A percentile compares a stretch with the other conserved stretches of the same genome.
These are phyloP conservation scores for Naumovozyma baii DNA, from an alignment of 805 yeast genomes.

Conservation along the genomic window DNA sequence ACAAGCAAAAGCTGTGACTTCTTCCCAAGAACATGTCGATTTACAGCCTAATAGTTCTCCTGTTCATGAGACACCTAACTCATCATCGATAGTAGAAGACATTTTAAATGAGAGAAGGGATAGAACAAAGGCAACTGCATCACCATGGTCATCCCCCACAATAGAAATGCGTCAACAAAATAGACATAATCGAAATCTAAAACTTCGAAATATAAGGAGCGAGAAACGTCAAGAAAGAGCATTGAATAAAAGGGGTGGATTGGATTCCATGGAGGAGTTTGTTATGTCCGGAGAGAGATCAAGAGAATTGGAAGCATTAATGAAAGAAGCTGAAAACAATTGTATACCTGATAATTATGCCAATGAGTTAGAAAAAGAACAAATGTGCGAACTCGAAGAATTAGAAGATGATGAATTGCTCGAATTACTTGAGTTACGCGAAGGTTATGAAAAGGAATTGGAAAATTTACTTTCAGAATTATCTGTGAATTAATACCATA, in stretches of 20 bases:
- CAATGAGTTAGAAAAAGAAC: conserved; percentile 14
- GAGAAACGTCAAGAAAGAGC: neutral
- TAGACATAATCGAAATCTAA: neutral
- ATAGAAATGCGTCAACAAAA: neutral
- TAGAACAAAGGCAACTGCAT: neutral
- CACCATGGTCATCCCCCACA: neutral
- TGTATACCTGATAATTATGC: conserved; percentile 13
- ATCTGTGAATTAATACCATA: conserved; percentile 3
- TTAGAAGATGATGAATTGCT: conserved; percentile 24
- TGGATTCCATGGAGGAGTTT: conserved; percentile 21
- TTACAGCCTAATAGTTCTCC: too few species aligned
- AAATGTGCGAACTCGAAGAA: conserved; percentile 7
- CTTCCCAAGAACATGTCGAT: too few species aligned
- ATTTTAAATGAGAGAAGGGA: neutral
- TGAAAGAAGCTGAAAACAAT: conserved; percentile 15
- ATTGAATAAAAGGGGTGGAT: conserved; percentile 18
- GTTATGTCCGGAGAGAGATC: conserved; percentile 18
- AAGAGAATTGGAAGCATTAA: conserved; percentile 10
- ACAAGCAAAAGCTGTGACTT: too few species aligned
- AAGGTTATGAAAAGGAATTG: conserved; percentile 13
- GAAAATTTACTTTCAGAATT: conserved; percentile 11
- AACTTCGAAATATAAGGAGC: neutral
- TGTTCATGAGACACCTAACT: neutral
- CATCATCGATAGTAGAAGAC: neutral
- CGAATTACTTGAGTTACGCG: conserved; percentile 11